Conservation (phyloP, 2,329 filamentous ascomycete genomes). For the Colletotrichum camelliae region DNA sequence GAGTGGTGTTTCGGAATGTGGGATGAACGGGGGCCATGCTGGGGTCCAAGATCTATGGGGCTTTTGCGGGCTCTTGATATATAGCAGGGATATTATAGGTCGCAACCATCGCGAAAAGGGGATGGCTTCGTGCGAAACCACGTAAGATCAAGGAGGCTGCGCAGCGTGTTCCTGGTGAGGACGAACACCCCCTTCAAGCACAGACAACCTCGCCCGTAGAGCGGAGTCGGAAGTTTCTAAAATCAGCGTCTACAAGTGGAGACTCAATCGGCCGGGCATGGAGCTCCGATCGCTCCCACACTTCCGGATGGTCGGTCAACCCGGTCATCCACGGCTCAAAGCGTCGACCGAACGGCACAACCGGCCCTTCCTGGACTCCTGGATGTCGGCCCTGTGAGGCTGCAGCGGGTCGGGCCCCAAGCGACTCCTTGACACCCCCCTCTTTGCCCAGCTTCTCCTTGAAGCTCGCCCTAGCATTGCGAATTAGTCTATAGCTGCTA, state of each 20-base stretch:
- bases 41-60: neutral
- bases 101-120: neutral
- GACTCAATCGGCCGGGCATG: neutral
- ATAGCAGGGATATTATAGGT: neutral
- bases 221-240: neutral
- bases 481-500: neutral
- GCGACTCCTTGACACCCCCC: neutral
- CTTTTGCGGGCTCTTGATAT: neutral
- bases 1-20: conserved; percentile 6
- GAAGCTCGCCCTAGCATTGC: neutral
- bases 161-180: neutral
- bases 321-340: neutral
- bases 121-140: neutral
- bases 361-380: neutral
- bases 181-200: neutral
- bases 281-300: neutral
- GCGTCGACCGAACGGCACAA: neutral
- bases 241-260: neutral
- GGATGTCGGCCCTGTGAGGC: neutral
- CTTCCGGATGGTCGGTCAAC: neutral
- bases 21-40: neutral
- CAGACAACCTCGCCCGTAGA: neutral
- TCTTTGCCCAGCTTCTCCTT: neutral
- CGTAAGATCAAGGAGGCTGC: conserved; percentile 5
- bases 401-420: neutral